Percentiles rank a stretch among this genome's conserved stretches.
phyloP scores from a whole-genome alignment of 192 early-diverging fungal species.

The Coemansia sp. region DNA sequence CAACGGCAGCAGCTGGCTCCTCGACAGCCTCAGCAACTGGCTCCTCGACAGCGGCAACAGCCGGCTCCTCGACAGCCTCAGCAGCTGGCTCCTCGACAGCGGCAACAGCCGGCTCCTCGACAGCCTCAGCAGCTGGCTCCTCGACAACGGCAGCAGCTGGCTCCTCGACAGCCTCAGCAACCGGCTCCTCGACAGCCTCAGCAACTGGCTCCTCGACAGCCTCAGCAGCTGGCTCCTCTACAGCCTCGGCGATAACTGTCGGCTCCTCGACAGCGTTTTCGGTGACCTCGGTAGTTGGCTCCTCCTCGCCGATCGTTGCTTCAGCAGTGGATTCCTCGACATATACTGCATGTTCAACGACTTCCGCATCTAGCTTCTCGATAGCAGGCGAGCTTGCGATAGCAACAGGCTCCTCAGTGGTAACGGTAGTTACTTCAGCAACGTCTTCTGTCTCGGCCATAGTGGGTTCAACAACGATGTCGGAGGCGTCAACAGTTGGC shows the following conservation, averaged over 20 bases:
- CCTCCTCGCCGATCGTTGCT: neutral
- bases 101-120: constrained; percentile 1
- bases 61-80: no score
- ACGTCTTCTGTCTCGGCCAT: no score
- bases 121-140: neutral
- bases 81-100: constrained; percentile 1
- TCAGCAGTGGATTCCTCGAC: neutral
- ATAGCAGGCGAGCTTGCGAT: no score
- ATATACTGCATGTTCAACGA: no score
- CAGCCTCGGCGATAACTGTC: neutral
- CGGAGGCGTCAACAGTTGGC: no score
- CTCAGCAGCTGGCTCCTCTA: neutral
- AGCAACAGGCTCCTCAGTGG: no score
- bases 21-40: no score
- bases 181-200: neutral
- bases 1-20: neutral
- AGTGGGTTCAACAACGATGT: no score
- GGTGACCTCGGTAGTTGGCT: neutral
- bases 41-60: no score
- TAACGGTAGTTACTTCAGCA: no score
- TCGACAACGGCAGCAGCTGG: neutral
- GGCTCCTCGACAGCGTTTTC: no score
- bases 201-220: neutral
- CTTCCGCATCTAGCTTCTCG: no score
- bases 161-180: neutral